Percentiles rank a stretch among this genome's conserved stretches.
Evolutionary conservation across 1,284 basidiomycete genomes (phyloP).

Genomic region (Cryptococcus jaspeensis): DNA sequence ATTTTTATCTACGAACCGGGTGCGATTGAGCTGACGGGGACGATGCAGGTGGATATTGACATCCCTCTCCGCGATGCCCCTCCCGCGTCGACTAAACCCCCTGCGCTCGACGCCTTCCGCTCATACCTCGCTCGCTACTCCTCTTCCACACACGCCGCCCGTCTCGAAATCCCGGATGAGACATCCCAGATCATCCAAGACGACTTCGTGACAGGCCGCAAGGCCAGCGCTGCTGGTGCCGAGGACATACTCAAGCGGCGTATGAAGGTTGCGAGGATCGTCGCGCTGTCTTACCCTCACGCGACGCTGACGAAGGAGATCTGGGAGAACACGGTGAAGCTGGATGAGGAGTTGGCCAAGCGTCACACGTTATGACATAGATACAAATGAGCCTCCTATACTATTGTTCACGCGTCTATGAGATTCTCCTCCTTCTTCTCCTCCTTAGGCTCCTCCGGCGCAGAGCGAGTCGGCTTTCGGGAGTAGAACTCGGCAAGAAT

Average conservation of each 20-base stretch:
- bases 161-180: constrained; percentile 39
- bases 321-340: constrained; percentile 35
- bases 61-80: constrained; percentile 21
- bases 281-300: constrained; percentile 37
- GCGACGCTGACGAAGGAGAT: constrained; percentile 25
- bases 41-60: constrained; percentile 29
- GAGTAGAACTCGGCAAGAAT: constrained; percentile 40
- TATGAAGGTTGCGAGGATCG: constrained; percentile 46
- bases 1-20: neutral
- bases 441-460: constrained; percentile 4
- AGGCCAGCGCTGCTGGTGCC: constrained; percentile 18
- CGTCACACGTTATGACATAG: constrained; percentile 8
- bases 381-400: neutral
- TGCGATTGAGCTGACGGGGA: neutral
- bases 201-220: constrained; percentile 38
- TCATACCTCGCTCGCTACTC: constrained; percentile 28
- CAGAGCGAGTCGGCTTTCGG: constrained; percentile 60
- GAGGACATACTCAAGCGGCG: constrained; percentile 40
- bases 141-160: constrained; percentile 17
- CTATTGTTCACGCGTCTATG: constrained; percentile 27
- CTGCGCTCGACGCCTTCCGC: constrained; percentile 24
- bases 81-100: neutral
- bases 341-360: constrained; percentile 29
- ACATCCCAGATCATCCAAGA: constrained; percentile 42
- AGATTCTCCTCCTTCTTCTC: constrained; percentile 55